Evolutionary conservation across 1,284 basidiomycete species (phyloP), one percentile per base, ranked within the genome.

Genomic region (Nidula niveotomentosa): DNA sequence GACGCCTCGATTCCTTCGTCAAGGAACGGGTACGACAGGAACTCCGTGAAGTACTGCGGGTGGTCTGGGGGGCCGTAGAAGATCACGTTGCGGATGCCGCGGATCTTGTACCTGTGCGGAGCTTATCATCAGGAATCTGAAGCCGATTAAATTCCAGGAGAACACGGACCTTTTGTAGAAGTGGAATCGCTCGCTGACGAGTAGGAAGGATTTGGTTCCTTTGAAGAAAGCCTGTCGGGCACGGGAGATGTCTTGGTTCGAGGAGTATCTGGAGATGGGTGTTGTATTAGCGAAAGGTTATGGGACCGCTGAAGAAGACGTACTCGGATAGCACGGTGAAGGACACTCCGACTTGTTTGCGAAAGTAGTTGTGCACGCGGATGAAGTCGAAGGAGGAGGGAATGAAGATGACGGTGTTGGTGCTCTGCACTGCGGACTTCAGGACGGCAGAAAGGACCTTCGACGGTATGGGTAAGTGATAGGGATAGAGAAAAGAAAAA

Each of bases 381-480:
- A 98, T 92, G 71, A 97, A 99, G 74, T 99, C 97, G 67, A 98
- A 97, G 58, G 96, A 98, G 0, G 93, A 95, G 0, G 97, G 95
- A 8, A 99, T 78, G 64, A 98, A 91, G 62, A 99, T 81, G 53
- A 90, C 81, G 0, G 94, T 94, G 67, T 95, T 93, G 41, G 86
- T 79, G 60, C 94, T 91, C 68, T 93, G 89, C 3, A 98, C 90
- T 0, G 96, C 97, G 1, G 95, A 96, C 69, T 94, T 95, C 49
- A 94, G 75, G 10, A 98, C 73, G 6, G 79, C 68, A 2, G 95
- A 93, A 2, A 98, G 76, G 10, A 94, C 77, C 91, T 94, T 58
- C 30, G 5, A 6, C 5, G 30, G 35, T 34, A 48, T 6, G 8
- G 36, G 30, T 37, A 18, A 18, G 36, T 30, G 34, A 48, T 23